Base-by-base conservation (phyloP, 192 early-diverging fungal species). In the Chytriomyces hyalinus region DNA sequence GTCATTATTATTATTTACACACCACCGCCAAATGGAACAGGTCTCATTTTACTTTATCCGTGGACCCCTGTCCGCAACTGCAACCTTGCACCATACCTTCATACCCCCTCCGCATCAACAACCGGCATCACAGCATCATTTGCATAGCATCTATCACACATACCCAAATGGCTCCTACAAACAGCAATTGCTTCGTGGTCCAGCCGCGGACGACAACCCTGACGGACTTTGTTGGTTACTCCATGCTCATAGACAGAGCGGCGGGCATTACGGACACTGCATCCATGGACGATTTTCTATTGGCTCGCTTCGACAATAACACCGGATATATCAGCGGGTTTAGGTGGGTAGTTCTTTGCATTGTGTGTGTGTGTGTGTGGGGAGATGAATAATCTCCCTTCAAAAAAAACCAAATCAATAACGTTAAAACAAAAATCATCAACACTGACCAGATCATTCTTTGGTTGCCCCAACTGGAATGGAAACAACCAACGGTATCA, bases 401-500 rank as follows among this genome's bases (percentile, higher is more conserved):
- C 15, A 57, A 57, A 20, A n/a, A 57, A 57, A 57, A 13, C 53
- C 53, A 20, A 57, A 57, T 57, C 13, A 57, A 20, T 57, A 5
- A 57, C 53, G 53, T 5, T 5, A n/a, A 57, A 57, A 13, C 13
- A 13, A 13, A 57, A n/a, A 20, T 50, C n/a, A 24, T 53, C 9
- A 70, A 57, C 46, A 70, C 68, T 45, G 2, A 11, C 45, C 36
- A 75, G 75, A 53, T 24, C 64, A 11, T 57, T 57, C 67, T 70
- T 70, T 70, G 69, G 57, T 44, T 79, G 78, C 60, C 61, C 70
- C 9, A 51, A 43, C 6, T 79, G 70, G 70, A 44, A 61, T 59
- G 78, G 78, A 9, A 48, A 2, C 24, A 9, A 24, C 47, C 70
- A 79, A 61, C 71, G 78, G 9, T 79, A 49, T 47, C 78, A 76